Percentiles rank a stretch among this genome's conserved stretches.
Evolutionary conservation across 371 early-diverging fungal species (phyloP).

Genomic region (Mortierella sp.): DNA sequence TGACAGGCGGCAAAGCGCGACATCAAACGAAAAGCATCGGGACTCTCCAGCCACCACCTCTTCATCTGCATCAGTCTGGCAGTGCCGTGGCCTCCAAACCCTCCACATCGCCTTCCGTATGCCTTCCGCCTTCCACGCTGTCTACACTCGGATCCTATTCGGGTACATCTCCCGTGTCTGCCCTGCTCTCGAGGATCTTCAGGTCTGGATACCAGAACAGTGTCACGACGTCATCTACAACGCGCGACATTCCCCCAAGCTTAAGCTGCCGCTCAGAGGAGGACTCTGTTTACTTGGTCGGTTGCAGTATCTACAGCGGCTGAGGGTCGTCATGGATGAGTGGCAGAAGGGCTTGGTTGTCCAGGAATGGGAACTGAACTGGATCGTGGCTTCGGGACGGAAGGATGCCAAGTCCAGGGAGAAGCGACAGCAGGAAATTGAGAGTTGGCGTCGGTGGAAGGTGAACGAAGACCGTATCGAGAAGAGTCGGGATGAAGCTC

Average conservation of each 20-base stretch:
- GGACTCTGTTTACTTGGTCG: background rate
- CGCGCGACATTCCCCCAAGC: background rate
- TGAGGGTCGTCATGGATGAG: background rate
- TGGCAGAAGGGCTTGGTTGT: rapidly evolving
- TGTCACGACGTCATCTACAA: background rate
- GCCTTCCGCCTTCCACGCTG: background rate
- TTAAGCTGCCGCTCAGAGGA: background rate
- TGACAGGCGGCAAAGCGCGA: background rate
- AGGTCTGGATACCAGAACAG: background rate
- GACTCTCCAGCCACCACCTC: background rate
- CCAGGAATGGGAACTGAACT: background rate
- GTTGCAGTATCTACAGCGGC: background rate
- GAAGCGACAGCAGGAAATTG: background rate
- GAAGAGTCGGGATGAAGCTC: too few relatives aligned
- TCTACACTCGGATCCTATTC: background rate
- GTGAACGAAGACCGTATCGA: too few relatives aligned
- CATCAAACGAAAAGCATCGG: too few relatives aligned
- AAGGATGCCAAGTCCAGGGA: background rate
- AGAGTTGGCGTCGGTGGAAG: too few relatives aligned
- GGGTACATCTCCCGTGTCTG: background rate
- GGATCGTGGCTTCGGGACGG: background rate
- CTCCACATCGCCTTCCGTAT: background rate
- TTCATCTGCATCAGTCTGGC: background rate
- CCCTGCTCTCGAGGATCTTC: background rate
- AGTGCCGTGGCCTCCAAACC: background rate